phyloP scores from a whole-genome alignment of 768 basidiomycete genomes.

The Lepiota subincarnata region DNA sequence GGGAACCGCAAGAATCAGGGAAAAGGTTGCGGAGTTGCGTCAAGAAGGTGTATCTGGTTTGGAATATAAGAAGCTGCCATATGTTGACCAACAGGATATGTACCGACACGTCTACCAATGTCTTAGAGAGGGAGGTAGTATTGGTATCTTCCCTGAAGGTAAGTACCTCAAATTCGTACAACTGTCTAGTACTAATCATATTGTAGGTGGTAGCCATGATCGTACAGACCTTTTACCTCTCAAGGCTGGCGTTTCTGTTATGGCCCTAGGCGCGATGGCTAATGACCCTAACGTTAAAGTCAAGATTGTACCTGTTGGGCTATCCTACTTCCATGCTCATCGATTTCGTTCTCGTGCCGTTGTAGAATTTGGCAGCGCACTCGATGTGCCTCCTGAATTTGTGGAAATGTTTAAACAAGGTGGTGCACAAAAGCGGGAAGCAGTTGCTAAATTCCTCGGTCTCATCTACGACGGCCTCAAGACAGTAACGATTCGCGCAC shows the following conservation, averaged over 20 bases:
- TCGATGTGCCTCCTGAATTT: slow-evolving; percentile 87
- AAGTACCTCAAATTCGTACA: background rate
- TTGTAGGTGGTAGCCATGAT: slow-evolving; percentile 92
- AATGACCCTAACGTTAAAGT: slow-evolving; percentile 82
- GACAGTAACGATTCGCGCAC: slow-evolving; percentile 92
- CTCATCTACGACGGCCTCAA: slow-evolving; percentile 90
- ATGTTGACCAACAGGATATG: slow-evolving; percentile 92
- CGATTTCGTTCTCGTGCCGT: slow-evolving; percentile 96
- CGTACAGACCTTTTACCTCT: slow-evolving; percentile 93
- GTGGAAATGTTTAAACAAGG: slow-evolving; percentile 91
- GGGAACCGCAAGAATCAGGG: slow-evolving; percentile 60
- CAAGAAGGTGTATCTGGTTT: slow-evolving; percentile 57
- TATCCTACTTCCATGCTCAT: slow-evolving; percentile 73
- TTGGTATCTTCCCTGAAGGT: slow-evolving; percentile 99
- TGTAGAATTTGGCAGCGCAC: slow-evolving; percentile 89
- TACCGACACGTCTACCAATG: slow-evolving; percentile 90
- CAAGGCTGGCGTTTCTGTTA: slow-evolving; percentile 96
- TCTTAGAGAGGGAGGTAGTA: slow-evolving; percentile 80
- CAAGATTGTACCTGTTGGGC: slow-evolving; percentile 85
- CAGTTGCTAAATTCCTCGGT: slow-evolving; percentile 84
- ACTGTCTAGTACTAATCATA: background rate
- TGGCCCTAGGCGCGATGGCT: slow-evolving; percentile 98
- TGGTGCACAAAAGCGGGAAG: slow-evolving; percentile 83
- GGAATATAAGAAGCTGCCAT: slow-evolving; percentile 79
- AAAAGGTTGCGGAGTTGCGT: slow-evolving; percentile 59